A percentile compares a stretch with the other conserved stretches of the same genome.
phyloP scores from a whole-genome alignment of 192 early-diverging fungal species.

The Entophlyctis luteolus region DNA sequence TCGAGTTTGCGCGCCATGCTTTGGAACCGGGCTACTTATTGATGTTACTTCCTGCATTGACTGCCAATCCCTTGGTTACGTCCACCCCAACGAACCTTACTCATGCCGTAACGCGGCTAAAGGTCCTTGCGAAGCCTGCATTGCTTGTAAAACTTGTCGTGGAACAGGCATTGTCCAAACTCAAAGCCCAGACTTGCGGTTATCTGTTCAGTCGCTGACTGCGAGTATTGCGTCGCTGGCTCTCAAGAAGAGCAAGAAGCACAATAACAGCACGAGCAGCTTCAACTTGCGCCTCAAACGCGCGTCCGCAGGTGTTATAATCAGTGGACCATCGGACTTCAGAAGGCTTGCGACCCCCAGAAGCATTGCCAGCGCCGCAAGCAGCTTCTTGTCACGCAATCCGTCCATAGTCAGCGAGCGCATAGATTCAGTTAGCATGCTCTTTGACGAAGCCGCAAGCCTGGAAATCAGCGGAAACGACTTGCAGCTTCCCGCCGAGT shows the following conservation, averaged over 20 bases:
- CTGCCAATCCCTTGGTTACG: conserved; percentile 20
- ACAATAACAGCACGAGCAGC: not conserved
- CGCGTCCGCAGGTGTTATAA: not conserved
- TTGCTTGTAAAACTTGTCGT: conserved; percentile 10
- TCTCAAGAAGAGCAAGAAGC: not conserved
- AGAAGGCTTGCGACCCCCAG: not conserved
- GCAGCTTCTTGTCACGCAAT: not conserved
- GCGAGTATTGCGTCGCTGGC: not conserved
- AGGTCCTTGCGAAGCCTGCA: not conserved
- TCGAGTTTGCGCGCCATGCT: conserved; percentile 1
- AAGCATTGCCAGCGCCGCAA: not conserved
- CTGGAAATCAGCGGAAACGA: not conserved
- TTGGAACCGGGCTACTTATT: conserved; percentile 3
- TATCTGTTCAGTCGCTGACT: not conserved
- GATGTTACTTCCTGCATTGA: conserved; percentile 10
- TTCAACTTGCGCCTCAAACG: not conserved
- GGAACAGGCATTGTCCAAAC: conserved; percentile 5
- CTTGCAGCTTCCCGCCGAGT: too few species aligned
- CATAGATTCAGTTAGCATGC: not conserved
- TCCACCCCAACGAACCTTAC: conserved; percentile 23
- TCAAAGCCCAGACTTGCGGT: not conserved
- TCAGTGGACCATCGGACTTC: not conserved
- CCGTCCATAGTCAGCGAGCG: not conserved
- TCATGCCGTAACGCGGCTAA: conserved; percentile 2
- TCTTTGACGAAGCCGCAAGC: not conserved